Evolutionary conservation across 1,284 basidiomycete genomes (phyloP), one percentile per base, ranked within the genome.

Genomic region (Naganishia sp.): DNA sequence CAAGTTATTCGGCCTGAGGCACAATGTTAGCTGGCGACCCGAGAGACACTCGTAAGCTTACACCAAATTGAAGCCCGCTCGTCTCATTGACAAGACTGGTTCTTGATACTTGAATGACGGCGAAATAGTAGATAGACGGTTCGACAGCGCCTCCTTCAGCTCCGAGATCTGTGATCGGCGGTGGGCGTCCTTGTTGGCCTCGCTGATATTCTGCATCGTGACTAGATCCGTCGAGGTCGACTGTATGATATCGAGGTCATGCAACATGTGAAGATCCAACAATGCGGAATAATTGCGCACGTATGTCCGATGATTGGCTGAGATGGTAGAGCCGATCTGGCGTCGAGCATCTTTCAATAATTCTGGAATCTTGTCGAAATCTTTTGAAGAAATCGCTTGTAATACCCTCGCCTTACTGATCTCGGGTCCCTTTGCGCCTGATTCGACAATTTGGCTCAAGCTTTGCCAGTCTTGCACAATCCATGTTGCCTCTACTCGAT

Each of bases 91-190:
- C 35, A 99, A 82, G 53, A 98, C 84, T 5, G 92, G 90, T 78
- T 99, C 96, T 13, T 90, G 88, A 42, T 86, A 87, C n/a, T 92
- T 87, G 82, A 97, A 99, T 0, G 91, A 90, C 0, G 96, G 94
- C 3, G 94, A 84, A 0, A 92, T 91, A 0, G 71, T 74, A 10
- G 71, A 67, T 35, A 79, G 75, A 17, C 80, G 73, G 41, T 75
- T 62, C 11, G 72, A 68, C 5, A 80, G 70, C 0, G 67, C 66
- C 15, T 65, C 58, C 31, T 71, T 73, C 6, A 80, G 65, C 13
- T 68, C 62, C 6, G 35, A 53, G 23, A 69, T 67, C 9, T 68
- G 55, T 6, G 69, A 62, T 17, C 43, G 41, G 15, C 67, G 64
- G 6, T 69, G 28, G 2, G 43, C 45, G 10, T 66, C 56, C 39